Percentiles rank a stretch among this genome's conserved stretches.
These are phyloP conservation scores for Phytophthora lateralis DNA, from an alignment of 352 stramenopile species.

Conservation along the genomic window DNA sequence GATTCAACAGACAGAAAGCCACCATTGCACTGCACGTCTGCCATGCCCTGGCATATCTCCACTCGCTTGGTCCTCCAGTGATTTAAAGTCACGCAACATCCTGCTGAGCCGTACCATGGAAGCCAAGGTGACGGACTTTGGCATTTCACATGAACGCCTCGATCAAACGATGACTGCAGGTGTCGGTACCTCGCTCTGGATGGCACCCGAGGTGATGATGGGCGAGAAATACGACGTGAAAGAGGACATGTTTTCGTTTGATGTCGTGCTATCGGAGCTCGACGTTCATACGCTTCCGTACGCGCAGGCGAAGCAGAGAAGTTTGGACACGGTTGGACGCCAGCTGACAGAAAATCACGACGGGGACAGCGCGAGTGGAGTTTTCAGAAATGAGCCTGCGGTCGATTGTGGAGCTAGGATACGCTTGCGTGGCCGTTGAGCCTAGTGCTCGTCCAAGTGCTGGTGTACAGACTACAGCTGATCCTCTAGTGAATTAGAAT, in stretches of 20 bases:
- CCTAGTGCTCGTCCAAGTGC: constrained; percentile 6
- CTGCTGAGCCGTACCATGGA: constrained; percentile 32
- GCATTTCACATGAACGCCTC: constrained; percentile 7
- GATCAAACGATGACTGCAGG: constrained; percentile 26
- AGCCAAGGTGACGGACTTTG: constrained; percentile 15
- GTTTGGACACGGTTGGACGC: constrained; percentile 3
- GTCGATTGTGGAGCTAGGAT: constrained; percentile 7
- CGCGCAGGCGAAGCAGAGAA: not conserved
- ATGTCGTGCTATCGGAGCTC: constrained; percentile 20
- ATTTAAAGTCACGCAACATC: constrained; percentile 61
- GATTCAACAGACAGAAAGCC: constrained; percentile 18
- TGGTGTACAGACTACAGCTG: constrained; percentile 19
- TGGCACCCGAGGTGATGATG: too few species aligned
- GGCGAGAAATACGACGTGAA: constrained; percentile 17
- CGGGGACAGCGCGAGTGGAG: constrained; percentile 7
- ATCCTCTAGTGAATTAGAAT: not conserved
- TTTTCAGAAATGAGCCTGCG: constrained; percentile 4
- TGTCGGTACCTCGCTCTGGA: constrained; percentile 8
- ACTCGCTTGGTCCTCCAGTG: not conserved
- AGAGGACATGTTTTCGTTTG: constrained; percentile 22
- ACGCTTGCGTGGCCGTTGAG: constrained; percentile 12
- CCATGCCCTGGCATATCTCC: constrained; percentile 24
- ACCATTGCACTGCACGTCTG: constrained; percentile 38
- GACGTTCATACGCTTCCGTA: constrained; percentile 1
- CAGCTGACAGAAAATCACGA: constrained; percentile 9